Evolutionary conservation across 768 basidiomycete genomes (phyloP), one percentile per base, ranked within the genome.

Genomic region (Tulasnella sp.): DNA sequence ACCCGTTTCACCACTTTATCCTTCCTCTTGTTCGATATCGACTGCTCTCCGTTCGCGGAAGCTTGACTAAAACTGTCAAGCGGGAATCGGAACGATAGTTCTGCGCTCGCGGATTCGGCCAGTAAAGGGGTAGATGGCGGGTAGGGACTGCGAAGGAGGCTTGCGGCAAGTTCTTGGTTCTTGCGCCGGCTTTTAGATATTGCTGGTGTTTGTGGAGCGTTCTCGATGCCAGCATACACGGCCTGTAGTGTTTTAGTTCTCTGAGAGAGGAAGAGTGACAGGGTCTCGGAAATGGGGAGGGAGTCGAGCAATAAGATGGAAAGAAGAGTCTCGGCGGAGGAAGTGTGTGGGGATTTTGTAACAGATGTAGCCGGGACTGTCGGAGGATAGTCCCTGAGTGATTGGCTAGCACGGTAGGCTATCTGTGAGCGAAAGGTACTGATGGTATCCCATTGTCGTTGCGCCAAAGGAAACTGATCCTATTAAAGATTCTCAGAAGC

Each of bases 391-490:
- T 85, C 80, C 49, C 89, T 81, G 17, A 96, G 74, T n/a, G 82
- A 85, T 48, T 88, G 69, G 0, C 84, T 90, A n/a, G 93, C 88
- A 67, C 83, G 85, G 65, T 93, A 87, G 21, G 87, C 80, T 63
- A 97, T 94, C 67, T 95, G 92, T 0, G 84, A 75, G 45, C 91
- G 84, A 68, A 95, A 91, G 64, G 87, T 88, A 3, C 83, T 81
- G 7, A 97, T 81, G 0, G 81, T 77, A 60, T 95, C 94, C 94
- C 93, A 97, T 71, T 97, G 94, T 34, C 90, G 84, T 64, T 91
- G 86, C 2, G 91, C 81, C 3, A 97, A 74, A 26, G 93, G 90
- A 64, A 94, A 86, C 71, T 93, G 88, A 49, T 81, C 80, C 91
- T 93, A 67, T 15, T 48, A 42, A 38, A 38, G 34, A 15, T 5